A percentile compares a stretch with the other conserved stretches of the same genome.
These are phyloP conservation scores for Wickerhamiella hasegawae DNA, from an alignment of 805 yeast genomes.

Conservation along the genomic window DNA sequence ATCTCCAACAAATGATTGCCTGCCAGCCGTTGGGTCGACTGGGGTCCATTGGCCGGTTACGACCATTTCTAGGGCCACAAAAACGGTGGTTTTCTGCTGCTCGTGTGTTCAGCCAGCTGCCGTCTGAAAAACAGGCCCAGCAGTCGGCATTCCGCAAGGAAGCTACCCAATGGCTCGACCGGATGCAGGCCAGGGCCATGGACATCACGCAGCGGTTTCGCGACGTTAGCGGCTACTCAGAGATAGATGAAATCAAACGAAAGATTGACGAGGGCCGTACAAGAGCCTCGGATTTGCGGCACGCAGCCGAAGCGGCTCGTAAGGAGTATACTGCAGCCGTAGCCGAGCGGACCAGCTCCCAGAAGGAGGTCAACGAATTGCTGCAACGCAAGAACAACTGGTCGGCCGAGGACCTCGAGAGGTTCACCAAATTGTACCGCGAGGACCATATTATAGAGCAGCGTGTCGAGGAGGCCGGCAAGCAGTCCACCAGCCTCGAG, in stretches of 20 bases:
- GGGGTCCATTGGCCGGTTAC: no score
- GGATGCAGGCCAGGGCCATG: constrained; percentile 21
- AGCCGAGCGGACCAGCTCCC: constrained; percentile 43
- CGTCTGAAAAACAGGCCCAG: constrained; percentile 3
- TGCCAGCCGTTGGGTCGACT: no score
- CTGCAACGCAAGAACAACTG: constrained; percentile 74
- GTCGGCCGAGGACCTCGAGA: constrained; percentile 63
- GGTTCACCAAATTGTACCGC: constrained; percentile 67
- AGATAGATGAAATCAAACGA: constrained; percentile 54
- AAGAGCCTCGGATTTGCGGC: constrained; percentile 33
- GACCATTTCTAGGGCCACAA: no score
- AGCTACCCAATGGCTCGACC: constrained; percentile 13
- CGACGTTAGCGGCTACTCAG: constrained; percentile 81
- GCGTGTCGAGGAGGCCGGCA: constrained; percentile 40
- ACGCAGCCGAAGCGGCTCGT: constrained; percentile 28
- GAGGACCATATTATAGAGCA: constrained; percentile 64
- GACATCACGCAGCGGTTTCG: constrained; percentile 44
- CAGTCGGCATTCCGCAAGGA: neutral
- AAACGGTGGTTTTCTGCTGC: no score
- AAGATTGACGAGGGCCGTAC: constrained; percentile 41
- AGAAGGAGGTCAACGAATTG: constrained; percentile 73
- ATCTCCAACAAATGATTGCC: no score
- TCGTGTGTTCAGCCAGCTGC: constrained; percentile 1
- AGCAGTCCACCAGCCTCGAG: constrained; percentile 35
- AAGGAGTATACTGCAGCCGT: constrained; percentile 21